phyloP scores from a whole-genome alignment of 805 yeast species.

The Wickerhamomyces chambardii region DNA sequence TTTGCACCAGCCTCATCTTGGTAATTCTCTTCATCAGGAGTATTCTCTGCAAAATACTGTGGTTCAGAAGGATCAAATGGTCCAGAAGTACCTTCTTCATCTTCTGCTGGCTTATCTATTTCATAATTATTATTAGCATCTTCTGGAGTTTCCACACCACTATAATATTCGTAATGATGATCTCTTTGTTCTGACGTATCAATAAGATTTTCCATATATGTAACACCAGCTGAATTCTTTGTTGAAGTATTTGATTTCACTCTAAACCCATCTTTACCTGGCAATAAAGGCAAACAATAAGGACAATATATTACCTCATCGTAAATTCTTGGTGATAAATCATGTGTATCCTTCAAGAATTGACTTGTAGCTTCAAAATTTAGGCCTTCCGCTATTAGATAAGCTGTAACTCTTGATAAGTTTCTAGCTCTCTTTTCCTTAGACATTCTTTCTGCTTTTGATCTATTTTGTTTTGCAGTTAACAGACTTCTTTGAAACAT shows the following conservation, averaged over 20 bases:
- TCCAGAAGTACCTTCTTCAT: constrained; percentile 23
- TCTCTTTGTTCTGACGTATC: constrained; percentile 80
- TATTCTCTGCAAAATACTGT: constrained; percentile 62
- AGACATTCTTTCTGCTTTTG: constrained; percentile 45
- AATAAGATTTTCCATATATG: constrained; percentile 65
- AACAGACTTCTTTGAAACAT: neutral
- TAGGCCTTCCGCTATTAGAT: constrained; percentile 79
- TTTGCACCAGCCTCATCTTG: too few relatives aligned
- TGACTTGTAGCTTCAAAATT: constrained; percentile 52
- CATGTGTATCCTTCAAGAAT: constrained; percentile 63
- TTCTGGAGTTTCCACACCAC: constrained; percentile 60
- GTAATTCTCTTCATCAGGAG: constrained; percentile 12
- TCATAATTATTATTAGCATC: constrained; percentile 38
- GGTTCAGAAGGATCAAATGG: constrained; percentile 93
- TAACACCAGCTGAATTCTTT: constrained; percentile 28
- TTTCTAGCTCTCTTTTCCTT: constrained; percentile 39
- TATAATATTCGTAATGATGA: constrained; percentile 85
- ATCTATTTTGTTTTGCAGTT: constrained; percentile 4
- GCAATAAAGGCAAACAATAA: constrained; percentile 76
- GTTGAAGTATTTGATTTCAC: constrained; percentile 53
- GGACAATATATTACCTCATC: constrained; percentile 94
- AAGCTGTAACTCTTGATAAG: constrained; percentile 84
- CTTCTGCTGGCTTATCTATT: constrained; percentile 19
- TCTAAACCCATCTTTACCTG: constrained; percentile 74
- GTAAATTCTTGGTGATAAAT: constrained; percentile 77